Evolutionary conservation across 371 early-diverging fungal genomes (phyloP).

Genomic region (Mucor mucedo): DNA sequence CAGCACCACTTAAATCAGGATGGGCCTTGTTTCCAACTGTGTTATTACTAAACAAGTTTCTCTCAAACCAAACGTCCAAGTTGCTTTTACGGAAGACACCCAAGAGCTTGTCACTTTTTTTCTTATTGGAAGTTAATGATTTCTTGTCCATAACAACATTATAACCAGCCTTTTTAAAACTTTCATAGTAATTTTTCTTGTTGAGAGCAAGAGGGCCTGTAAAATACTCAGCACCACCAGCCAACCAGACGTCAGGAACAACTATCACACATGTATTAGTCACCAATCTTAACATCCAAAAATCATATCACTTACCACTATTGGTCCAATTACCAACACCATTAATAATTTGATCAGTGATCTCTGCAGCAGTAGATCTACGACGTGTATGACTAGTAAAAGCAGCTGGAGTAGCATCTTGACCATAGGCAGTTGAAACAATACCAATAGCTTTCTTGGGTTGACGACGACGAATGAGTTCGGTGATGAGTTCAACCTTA

Average conservation of each 20-base stretch:
- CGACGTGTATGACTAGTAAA: constrained; percentile 68
- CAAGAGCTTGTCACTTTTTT: constrained; percentile 60
- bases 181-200: constrained; percentile 61
- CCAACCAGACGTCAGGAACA: constrained; percentile 72
- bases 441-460: constrained; percentile 73
- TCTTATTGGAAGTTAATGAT: constrained; percentile 51
- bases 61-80: constrained; percentile 78
- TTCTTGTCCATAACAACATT: constrained; percentile 59
- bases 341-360: constrained; percentile 69
- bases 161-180: constrained; percentile 63
- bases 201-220: constrained; percentile 55
- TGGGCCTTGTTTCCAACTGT: constrained; percentile 51
- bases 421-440: constrained; percentile 71
- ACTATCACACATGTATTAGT: constrained; percentile 26
- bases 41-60: constrained; percentile 64
- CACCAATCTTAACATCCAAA: not conserved
- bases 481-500: constrained; percentile 69
- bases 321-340: constrained; percentile 53
- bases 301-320: constrained; percentile 35
- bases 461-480: constrained; percentile 72
- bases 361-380: constrained; percentile 56
- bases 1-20: constrained; percentile 54
- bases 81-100: constrained; percentile 70
- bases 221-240: constrained; percentile 70
- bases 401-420: constrained; percentile 80